Base-by-base conservation (phyloP, 345 rosid genomes). In the Kandelia obovata region DNA sequence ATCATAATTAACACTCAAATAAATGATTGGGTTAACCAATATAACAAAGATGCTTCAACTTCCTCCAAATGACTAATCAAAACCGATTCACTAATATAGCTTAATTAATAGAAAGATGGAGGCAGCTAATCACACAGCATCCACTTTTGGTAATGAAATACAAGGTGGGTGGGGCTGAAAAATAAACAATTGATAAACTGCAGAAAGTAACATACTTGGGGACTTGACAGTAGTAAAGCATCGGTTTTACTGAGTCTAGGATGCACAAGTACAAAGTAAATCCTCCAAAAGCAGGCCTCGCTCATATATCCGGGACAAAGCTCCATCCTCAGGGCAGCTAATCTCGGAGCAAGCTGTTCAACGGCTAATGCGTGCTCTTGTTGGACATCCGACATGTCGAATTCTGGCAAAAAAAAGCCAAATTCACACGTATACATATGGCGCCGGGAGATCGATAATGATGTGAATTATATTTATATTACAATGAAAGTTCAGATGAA, bases 261-360 rank as follows among this genome's bases (percentile, higher is more conserved):
- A 70, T 80, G 95, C 74, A 96, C 67, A 81, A 96, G 96, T n/a
- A 92, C 90, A 73, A 90, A 96, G 74, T 96, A 96, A 53, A 96
- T 90, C 86, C 89, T 92, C 98, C 99, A 96, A 78, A 96, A 96
- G 88, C 92, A 85, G 73, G 77, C 84, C 53, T 87, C 96, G 69
- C 83, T 90, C 98, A 96, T 90, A 82, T 89, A 87, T 71, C 89
- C 90, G 0, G 98, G 98, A 75, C 99, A 96, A 70, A 96, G 89
- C 61, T 92, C 98, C 58, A 90, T 82, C 80, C 98, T 85, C 2
- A 92, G 79, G 53, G 92, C 92, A 68, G 91, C 88, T 77, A 96
- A 81, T 80, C 92, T 86, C 5, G 96, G 96, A 34, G 91, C 85
- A 58, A 89, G 87, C 65, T 77, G 85, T 61, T 96, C 97, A 66